A percentile compares a stretch with the other conserved stretches of the same genome.
Evolutionary conservation across 306 rosid species (phyloP).

Genomic region (Corylus heterophylla): DNA sequence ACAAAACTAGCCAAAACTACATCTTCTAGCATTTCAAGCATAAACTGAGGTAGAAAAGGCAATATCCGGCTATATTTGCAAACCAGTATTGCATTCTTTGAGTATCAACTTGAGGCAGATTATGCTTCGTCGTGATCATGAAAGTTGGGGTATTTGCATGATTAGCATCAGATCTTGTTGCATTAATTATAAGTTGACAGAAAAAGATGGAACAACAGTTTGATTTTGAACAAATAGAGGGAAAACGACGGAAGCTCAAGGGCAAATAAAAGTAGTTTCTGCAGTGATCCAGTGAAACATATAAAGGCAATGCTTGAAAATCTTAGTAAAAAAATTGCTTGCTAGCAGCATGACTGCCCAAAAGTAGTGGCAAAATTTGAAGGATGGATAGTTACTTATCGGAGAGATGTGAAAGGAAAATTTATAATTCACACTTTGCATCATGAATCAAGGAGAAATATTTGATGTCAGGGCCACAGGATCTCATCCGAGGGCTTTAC

Average conservation of each 20-base stretch:
- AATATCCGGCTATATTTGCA: neutral
- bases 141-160: neutral
- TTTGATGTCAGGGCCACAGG: neutral
- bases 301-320: neutral
- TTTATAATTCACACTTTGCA: neutral
- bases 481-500: neutral
- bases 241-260: neutral
- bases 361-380: neutral
- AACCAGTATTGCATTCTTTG: neutral
- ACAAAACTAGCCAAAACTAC: neutral
- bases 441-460: neutral
- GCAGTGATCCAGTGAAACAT: neutral
- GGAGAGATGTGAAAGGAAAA: neutral
- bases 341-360: neutral
- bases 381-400: neutral
- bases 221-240: neutral
- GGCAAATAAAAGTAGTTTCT: neutral
- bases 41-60: neutral
- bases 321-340: neutral
- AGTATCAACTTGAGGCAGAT: neutral
- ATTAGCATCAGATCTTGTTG: neutral
- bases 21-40: neutral
- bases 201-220: neutral
- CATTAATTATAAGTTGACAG: neutral
- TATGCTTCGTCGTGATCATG: neutral